Evolutionary conservation across 805 yeast species (phyloP).

Genomic region (Yarrowia divulgata): DNA sequence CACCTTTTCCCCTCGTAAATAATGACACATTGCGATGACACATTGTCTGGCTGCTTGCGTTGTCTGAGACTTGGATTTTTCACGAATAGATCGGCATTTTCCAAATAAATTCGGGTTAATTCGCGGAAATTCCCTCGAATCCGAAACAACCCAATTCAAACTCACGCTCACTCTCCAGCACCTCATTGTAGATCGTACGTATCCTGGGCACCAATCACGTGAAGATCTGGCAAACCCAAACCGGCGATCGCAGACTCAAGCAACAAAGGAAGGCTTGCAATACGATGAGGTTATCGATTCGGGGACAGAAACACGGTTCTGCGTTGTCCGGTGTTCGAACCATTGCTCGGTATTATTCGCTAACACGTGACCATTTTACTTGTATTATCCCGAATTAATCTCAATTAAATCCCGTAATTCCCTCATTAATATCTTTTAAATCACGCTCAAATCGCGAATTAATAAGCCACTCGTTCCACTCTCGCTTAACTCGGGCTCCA

Average conservation of each 20-base stretch:
- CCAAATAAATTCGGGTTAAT: neutral
- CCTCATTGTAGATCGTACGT: neutral
- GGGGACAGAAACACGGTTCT: too few relatives aligned
- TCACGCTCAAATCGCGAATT: constrained; percentile 9
- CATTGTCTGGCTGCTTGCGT: too few relatives aligned
- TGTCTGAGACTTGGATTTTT: too few relatives aligned
- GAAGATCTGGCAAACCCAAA: neutral
- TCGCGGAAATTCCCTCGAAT: neutral
- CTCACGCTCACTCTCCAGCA: too few relatives aligned
- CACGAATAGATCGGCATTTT: too few relatives aligned
- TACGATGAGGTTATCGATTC: neutral
- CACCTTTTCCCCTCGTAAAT: too few relatives aligned
- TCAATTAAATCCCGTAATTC: neutral
- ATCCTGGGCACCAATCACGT: constrained; percentile 1
- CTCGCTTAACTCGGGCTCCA: constrained; percentile 5
- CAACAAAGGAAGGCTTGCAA: neutral
- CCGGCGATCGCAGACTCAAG: neutral
- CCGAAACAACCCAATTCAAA: too few relatives aligned
- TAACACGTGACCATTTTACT: too few relatives aligned
- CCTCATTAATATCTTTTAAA: neutral
- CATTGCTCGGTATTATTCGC: too few relatives aligned
- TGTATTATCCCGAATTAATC: neutral
- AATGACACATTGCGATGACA: too few relatives aligned
- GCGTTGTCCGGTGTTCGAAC: neutral
- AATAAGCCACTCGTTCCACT: constrained; percentile 1